Conservation (phyloP, 1,139 yeast genomes). For the Zygoascus meyerae region DNA sequence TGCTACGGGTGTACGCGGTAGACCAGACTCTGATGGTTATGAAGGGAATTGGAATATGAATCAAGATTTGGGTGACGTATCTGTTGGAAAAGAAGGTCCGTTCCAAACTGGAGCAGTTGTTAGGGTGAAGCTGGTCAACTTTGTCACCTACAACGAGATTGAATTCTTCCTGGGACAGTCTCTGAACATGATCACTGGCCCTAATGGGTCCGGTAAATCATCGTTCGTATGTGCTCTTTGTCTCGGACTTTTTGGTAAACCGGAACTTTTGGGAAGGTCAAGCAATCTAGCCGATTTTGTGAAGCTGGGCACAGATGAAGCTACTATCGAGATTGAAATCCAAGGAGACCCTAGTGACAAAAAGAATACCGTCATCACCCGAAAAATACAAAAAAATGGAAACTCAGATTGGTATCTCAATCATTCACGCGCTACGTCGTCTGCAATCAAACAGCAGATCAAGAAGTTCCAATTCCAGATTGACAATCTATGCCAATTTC, state of each 20-base stretch:
- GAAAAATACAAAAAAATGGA: constrained; percentile 34
- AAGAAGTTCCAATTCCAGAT: constrained; percentile 65
- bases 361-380: constrained; percentile 38
- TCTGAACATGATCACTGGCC: constrained; percentile 90
- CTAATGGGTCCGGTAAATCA: constrained; percentile 95
- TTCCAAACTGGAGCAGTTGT: constrained; percentile 58
- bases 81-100: constrained; percentile 5
- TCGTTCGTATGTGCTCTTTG: constrained; percentile 93
- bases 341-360: constrained; percentile 19
- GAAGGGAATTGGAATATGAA: too few relatives aligned
- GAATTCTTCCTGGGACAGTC: constrained; percentile 79
- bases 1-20: too few relatives aligned
- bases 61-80: neutral
- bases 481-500: constrained; percentile 86
- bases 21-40: too few relatives aligned
- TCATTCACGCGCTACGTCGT: constrained; percentile 40
- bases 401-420: constrained; percentile 51
- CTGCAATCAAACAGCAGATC: constrained; percentile 44
- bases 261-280: constrained; percentile 76
- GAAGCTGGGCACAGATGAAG: constrained; percentile 58
- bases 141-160: constrained; percentile 75
- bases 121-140: constrained; percentile 61
- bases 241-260: constrained; percentile 78
- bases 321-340: constrained; percentile 60
- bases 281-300: constrained; percentile 63